These are phyloP conservation scores for Candida sanyaensis DNA, from an alignment of 1,139 yeast species.

Conservation along the genomic window DNA sequence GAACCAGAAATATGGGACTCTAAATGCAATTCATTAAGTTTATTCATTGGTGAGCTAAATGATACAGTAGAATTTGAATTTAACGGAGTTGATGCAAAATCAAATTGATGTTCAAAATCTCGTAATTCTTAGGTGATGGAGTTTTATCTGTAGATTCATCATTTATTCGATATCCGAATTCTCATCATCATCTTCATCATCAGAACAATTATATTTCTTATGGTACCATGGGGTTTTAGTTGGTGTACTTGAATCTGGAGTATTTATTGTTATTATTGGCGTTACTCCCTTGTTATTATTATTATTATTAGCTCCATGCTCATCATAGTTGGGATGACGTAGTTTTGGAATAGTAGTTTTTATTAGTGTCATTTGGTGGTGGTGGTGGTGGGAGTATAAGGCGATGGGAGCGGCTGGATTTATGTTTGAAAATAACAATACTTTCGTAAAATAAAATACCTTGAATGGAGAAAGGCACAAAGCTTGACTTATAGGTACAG, in stretches of 20 bases:
- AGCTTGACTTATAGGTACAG: too few relatives aligned
- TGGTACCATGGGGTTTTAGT: constrained; percentile 10
- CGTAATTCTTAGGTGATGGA: constrained; percentile 14
- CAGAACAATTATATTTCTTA: constrained; percentile 5
- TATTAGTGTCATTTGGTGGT: constrained; percentile 2
- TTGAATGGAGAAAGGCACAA: too few relatives aligned
- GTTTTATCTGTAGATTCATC: constrained; percentile 9
- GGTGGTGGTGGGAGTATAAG: too few relatives aligned
- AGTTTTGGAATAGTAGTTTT: constrained; percentile 6
- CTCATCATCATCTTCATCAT: constrained; percentile 3
- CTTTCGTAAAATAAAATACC: too few relatives aligned
- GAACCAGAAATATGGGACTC: constrained; percentile 11
- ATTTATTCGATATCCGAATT: not conserved
- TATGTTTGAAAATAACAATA: too few relatives aligned
- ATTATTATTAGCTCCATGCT: not conserved
- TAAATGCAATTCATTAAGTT: constrained; percentile 32
- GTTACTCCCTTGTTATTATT: not conserved
- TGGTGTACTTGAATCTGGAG: constrained; percentile 4
- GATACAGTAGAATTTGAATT: constrained; percentile 22
- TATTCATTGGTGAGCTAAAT: constrained; percentile 40
- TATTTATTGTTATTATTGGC: not conserved
- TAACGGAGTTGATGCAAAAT: constrained; percentile 39
- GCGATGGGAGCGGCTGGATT: too few relatives aligned
- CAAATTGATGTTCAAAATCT: constrained; percentile 5
- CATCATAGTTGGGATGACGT: constrained; percentile 1